These are phyloP conservation scores for Centaurea solstitialis DNA, from an alignment of 129 eudicot species.

Conservation along the genomic window DNA sequence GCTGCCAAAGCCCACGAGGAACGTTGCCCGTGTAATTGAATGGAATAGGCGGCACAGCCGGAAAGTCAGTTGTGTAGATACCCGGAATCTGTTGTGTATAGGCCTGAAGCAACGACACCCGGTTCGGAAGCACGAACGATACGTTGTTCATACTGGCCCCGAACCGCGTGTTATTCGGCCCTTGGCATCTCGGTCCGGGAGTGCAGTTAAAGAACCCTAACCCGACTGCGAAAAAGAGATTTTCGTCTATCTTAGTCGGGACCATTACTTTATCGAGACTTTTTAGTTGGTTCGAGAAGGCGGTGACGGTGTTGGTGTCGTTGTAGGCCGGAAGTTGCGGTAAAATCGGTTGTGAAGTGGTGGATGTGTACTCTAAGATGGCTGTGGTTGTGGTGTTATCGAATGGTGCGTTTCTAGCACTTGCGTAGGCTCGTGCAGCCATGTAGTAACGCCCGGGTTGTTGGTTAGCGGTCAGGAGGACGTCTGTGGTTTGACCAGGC, in stretches of 20 bases:
- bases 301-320: constrained; percentile 54
- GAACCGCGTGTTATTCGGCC: constrained; percentile 64
- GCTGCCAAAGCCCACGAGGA: constrained; percentile 60
- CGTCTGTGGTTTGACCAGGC: constrained; percentile 69
- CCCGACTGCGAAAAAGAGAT: constrained; percentile 53
- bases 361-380: constrained; percentile 42
- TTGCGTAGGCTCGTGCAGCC: constrained; percentile 61
- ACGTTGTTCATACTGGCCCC: constrained; percentile 73
- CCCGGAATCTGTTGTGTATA: constrained; percentile 54
- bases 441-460: constrained; percentile 49
- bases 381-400: constrained; percentile 73
- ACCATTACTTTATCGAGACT: constrained; percentile 43
- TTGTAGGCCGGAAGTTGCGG: constrained; percentile 60
- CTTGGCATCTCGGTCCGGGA: constrained; percentile 65
- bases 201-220: constrained; percentile 53
- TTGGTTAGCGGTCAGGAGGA: constrained; percentile 54
- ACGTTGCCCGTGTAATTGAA: constrained; percentile 73
- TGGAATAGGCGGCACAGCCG: constrained; percentile 57
- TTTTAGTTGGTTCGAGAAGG: constrained; percentile 43
- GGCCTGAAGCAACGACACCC: constrained; percentile 59
- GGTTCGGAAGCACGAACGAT: constrained; percentile 55
- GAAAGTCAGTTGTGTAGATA: constrained; percentile 63
- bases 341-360: constrained; percentile 36
- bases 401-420: constrained; percentile 42
- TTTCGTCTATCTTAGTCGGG: constrained; percentile 50